A percentile compares a stretch with the other conserved stretches of the same genome.
These are phyloP conservation scores for Colletotrichum navitas DNA, from an alignment of 2,329 filamentous ascomycete genomes.

Conservation along the genomic window DNA sequence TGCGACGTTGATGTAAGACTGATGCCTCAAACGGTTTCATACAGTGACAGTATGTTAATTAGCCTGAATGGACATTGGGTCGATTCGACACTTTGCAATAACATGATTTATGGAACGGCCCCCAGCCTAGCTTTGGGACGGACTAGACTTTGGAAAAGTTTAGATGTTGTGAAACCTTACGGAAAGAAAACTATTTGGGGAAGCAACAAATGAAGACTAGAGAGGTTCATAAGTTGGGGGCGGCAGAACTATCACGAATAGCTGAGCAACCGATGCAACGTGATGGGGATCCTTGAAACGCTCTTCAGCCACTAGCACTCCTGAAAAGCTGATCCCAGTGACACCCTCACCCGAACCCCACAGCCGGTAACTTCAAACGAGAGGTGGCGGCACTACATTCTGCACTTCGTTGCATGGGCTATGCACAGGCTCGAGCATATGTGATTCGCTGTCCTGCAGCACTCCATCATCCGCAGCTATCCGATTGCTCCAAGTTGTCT, in stretches of 20 bases:
- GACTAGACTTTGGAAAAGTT: constrained; percentile 25
- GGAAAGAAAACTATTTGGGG: constrained; percentile 3
- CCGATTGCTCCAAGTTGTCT: constrained; percentile 29
- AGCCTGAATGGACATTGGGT: not conserved
- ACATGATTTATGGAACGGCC: not conserved
- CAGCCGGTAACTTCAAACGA: constrained; percentile 5
- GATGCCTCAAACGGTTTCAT: constrained; percentile 22
- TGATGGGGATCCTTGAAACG: constrained; percentile 31
- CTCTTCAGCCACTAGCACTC: constrained; percentile 21
- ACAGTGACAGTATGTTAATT: constrained; percentile 16
- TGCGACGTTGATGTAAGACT: constrained; percentile 13
- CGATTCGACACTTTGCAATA: not conserved
- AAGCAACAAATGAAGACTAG: not conserved
- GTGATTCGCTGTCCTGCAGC: constrained; percentile 34
- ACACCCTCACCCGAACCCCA: constrained; percentile 1
- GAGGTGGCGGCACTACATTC: constrained; percentile 1
- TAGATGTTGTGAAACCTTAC: constrained; percentile 23
- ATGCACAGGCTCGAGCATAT: constrained; percentile 11
- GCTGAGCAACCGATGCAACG: constrained; percentile 32
- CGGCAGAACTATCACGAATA: constrained; percentile 9
- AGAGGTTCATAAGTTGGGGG: constrained; percentile 6
- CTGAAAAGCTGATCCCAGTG: constrained; percentile 22
- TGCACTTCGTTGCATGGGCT: constrained; percentile 15
- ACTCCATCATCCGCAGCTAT: constrained; percentile 24
- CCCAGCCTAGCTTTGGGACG: constrained; percentile 27